Conservation (phyloP, 73 alveolate species). For the Breviolum minutum region DNA sequence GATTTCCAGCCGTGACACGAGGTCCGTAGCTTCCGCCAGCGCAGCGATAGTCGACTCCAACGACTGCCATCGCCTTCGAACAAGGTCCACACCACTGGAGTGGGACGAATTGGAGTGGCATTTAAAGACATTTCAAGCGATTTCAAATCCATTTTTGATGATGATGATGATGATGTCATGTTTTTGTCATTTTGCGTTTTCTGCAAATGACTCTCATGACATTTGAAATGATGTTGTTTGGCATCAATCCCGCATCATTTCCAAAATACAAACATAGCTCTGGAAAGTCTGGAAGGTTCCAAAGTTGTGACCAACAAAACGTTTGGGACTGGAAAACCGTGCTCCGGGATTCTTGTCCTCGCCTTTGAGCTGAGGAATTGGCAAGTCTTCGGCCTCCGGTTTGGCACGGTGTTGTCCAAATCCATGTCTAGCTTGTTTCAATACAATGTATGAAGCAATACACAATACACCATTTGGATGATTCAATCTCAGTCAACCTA, state of each 20-base stretch:
- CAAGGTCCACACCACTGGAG: neutral
- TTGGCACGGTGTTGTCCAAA: too few species aligned
- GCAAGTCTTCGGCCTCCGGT: neutral
- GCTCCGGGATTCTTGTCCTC: too few species aligned
- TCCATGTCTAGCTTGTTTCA: neutral
- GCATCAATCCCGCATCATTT: too few species aligned
- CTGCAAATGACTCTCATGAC: too few species aligned
- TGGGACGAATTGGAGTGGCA: neutral
- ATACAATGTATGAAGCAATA: neutral
- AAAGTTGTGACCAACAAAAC: too few species aligned
- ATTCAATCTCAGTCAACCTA: too few species aligned
- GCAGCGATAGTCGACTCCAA: conserved; percentile 33
- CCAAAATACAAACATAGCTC: too few species aligned
- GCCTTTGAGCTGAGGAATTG: conserved; percentile 28
- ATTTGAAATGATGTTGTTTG: too few species aligned
- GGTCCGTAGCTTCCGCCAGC: conserved; percentile 44
- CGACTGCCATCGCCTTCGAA: conserved; percentile 54
- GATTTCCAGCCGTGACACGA: neutral
- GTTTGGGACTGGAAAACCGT: too few species aligned
- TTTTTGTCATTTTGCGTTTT: too few species aligned
- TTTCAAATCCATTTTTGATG: neutral
- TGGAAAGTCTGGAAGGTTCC: too few species aligned
- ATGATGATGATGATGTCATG: neutral
- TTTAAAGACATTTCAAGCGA: neutral
- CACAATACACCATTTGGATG: neutral